Conservation (phyloP, 352 stramenopile genomes). For the Globisporangium rhizosaccharum region DNA sequence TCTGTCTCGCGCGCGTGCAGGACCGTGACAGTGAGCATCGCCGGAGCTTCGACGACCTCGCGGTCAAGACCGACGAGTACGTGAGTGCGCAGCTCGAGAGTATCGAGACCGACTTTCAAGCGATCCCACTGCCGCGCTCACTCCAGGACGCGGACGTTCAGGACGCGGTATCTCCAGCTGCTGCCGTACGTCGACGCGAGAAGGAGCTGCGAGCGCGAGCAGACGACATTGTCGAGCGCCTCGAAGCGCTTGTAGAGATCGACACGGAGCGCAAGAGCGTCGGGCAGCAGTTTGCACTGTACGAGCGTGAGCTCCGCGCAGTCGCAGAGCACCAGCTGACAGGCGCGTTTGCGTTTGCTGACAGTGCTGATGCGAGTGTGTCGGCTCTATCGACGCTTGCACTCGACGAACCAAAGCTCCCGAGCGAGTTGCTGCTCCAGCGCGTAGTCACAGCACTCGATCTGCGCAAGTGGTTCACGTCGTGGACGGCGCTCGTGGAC, state of each 20-base stretch:
- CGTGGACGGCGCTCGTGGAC: constrained; percentile 36
- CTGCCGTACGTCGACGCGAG: neutral
- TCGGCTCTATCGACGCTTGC: neutral
- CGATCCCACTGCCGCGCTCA: constrained; percentile 20
- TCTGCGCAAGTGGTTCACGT: constrained; percentile 44
- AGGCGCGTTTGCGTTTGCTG: neutral
- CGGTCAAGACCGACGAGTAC: constrained; percentile 38
- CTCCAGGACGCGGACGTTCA: neutral
- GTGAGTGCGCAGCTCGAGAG: constrained; percentile 29
- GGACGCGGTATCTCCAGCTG: neutral
- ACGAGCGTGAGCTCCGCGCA: constrained; percentile 43
- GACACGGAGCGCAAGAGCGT: constrained; percentile 44
- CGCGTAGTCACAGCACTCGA: constrained; percentile 53
- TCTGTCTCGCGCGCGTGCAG: constrained; percentile 55
- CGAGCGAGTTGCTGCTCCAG: constrained; percentile 41
- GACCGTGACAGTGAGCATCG: constrained; percentile 58
- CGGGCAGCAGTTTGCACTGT: constrained; percentile 27
- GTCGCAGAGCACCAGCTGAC: constrained; percentile 15
- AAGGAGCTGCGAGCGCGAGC: constrained; percentile 1
- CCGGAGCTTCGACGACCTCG: constrained; percentile 46
- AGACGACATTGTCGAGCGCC: constrained; percentile 23
- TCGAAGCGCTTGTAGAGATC: constrained; percentile 48
- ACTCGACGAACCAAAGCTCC: constrained; percentile 20
- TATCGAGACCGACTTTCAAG: constrained; percentile 30
- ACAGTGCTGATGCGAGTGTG: neutral